Evolutionary conservation across 1,139 yeast species (phyloP), one percentile per base, ranked within the genome.

Genomic region (Saccharomyces hybrid): DNA sequence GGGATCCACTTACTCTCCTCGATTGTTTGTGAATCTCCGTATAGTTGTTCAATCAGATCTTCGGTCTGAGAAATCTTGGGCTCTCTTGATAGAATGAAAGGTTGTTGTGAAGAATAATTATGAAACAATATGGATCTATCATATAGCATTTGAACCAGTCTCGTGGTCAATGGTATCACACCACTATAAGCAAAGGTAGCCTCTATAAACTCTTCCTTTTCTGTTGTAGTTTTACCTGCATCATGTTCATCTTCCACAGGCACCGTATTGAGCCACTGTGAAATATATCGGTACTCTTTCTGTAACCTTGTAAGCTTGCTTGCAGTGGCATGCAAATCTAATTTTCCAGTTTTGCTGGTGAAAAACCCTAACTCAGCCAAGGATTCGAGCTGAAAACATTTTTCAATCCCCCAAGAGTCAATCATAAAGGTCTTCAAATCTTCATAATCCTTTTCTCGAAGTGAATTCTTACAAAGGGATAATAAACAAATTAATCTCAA

Each of bases 131-230:
- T 56, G 2, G 69, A 59, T 38, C 71, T 53, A 56, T 68, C 71
- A 52, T 63, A 66, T 34, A 65, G 51, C 28, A 60, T 54, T 56
- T 70, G 71, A 4, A 69, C 49, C 14, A 67, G 47, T 49, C 73
- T 60, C 27, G 63, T 61, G 9, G 62, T 60, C 4, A 69, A 38
- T 11, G 73, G 73, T 2, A 69, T 65, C 0, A 67, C 64, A 11
- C 73, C 73, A 56, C 72, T 67, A 49, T 65, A 69, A 6, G 72
- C 71, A 58, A 67, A 69, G 2, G 68, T 61, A 11, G 64, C 61
- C 19, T 38, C 44, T 19, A 19, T 9, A 12, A 38, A 38, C 24
- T 38, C 44, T 42, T 64, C 68, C n/a, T 49, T 57, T 0, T 66
- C 66, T 4, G 60, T 52, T 2, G 47, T 51, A 4, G 53, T 34